Evolutionary conservation across 768 basidiomycete species (phyloP), one percentile per base, ranked within the genome.

Genomic region (Leccinum olivaceopallidum): DNA sequence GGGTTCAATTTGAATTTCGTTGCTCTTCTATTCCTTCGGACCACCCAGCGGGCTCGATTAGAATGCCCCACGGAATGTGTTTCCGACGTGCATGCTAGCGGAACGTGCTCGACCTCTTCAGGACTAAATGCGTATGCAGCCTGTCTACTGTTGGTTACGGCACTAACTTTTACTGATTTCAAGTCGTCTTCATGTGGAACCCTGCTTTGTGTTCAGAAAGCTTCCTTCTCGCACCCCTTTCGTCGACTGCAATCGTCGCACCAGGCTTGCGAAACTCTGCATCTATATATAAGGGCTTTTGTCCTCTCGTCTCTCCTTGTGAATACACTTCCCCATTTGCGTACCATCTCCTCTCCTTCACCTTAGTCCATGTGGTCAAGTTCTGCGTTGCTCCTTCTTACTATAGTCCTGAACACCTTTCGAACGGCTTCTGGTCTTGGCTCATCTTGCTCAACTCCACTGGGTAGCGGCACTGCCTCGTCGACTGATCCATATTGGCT

Each of bases 401-500:
- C 30, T 14, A 34, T 65, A 8, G 4, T 69, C 14, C 8, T 69
- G 3, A 61, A 18, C 48, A 16, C 22, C 16, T 13, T 36, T 34
- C 60, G 34, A 24, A 32, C 18, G 14, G 52, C 24, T 37, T 63
- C 63, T 55, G 81, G 74, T 32, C 75, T 81, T 9, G 83, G 82
- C 8, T 72, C 77, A 26, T 77, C 79, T 22, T 85, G 82, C 68
- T 71, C 77, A 37, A 68, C 75, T 36, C 76, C 82, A 24, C 69
- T 85, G 3, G 79, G 79, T 48, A 60, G 75, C 30, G 86, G 86
- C 28, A 80, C 76, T n/a, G 84, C 89, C 9, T 47, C 67, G 24
- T 22, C 67, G 9, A 28, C 47, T 16, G 69, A 70, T 28, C 81
- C 86, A 1, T 91, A 83, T 69, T 92, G 89, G 90, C 74, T 89